Evolutionary conservation across 2,329 filamentous ascomycete species (phyloP), one percentile per base, ranked within the genome.

Genomic region (Fusarium euwallaceae): DNA sequence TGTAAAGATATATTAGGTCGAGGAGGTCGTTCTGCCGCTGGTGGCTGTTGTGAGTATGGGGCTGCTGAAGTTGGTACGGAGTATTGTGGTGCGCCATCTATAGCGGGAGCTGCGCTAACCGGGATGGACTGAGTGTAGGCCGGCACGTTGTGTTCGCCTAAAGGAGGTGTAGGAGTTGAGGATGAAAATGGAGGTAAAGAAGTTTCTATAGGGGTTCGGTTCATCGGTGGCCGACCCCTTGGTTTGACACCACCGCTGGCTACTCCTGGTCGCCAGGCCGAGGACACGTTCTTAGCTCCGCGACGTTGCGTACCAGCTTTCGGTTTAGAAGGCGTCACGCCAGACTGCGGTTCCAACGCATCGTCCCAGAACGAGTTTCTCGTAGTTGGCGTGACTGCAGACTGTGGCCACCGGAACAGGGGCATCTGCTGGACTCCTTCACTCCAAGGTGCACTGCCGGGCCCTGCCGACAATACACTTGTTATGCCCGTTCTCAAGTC

Each of bases 251-350:
- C 90, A 2, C 89, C 85, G 14, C 91, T 87, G 43, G 88, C 86
- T 17, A 89, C 89, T 68, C 88, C 90, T 72, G 91, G 91, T 65
- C 93, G 91, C 95, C 95, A 98, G 1, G 95, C 95, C 11, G 95
- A 98, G 1, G 95, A 98, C 0, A 98, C 94, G 8, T 94, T 95
- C 79, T 91, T 91, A 0, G 95, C 93, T 0, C 95, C 95, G 80
- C 97, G 93, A 5, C 94, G 90, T 65, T 81, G 82, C 12, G 73
- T 66, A 4, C 78, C 62, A 20, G 86, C 82, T 68, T 89, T 87
- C 3, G 84, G 82, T 72, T 87, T 92, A 62, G 89, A 90, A 1
- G 92, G 91, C 5, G 92, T 93, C n/a, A 94, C 86, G 4, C 94
- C 93, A 1, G 94, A 95, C 59, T 88, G 91, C 11, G 94, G 93